These are phyloP conservation scores for Aquanectria penicillioides DNA, from an alignment of 2,329 filamentous ascomycete species.

Conservation along the genomic window DNA sequence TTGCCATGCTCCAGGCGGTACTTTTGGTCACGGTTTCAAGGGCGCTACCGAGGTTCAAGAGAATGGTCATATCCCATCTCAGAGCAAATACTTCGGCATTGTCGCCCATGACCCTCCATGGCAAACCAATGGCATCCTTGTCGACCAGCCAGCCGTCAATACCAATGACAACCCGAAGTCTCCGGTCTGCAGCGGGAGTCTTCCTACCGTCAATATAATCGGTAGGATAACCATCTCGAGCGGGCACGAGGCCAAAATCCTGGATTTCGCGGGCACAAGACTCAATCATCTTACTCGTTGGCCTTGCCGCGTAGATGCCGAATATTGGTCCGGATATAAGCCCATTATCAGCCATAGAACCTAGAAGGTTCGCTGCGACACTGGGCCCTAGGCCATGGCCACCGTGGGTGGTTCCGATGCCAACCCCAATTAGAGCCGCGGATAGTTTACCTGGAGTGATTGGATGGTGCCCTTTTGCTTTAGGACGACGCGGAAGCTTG, in stretches of 20 bases:
- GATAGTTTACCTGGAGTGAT: constrained; percentile 73
- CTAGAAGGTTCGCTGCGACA: constrained; percentile 81
- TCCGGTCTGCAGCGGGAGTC: constrained; percentile 66
- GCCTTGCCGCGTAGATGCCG: constrained; percentile 87
- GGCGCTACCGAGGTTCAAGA: constrained; percentile 80
- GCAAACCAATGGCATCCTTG: constrained; percentile 73
- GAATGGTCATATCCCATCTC: constrained; percentile 81
- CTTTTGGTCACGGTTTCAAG: constrained; percentile 82
- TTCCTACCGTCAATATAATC: constrained; percentile 61
- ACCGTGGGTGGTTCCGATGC: constrained; percentile 81
- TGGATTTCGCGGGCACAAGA: constrained; percentile 86
- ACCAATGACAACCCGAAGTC: constrained; percentile 83
- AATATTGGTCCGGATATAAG: constrained; percentile 87
- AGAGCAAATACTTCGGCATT: constrained; percentile 84
- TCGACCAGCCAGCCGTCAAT: constrained; percentile 84
- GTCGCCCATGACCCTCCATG: constrained; percentile 80
- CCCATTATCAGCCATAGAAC: constrained; percentile 80
- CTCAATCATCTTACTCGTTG: constrained; percentile 88
- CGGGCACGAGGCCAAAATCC: constrained; percentile 86
- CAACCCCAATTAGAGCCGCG: constrained; percentile 79
- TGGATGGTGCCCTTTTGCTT: constrained; percentile 63
- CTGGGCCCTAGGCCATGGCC: constrained; percentile 79
- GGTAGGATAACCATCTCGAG: constrained; percentile 60
- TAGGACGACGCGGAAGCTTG: constrained; percentile 74
- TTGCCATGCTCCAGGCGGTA: constrained; percentile 80